Base-by-base conservation (phyloP, 345 rosid species). In the Crucihimalaya himalaica region DNA sequence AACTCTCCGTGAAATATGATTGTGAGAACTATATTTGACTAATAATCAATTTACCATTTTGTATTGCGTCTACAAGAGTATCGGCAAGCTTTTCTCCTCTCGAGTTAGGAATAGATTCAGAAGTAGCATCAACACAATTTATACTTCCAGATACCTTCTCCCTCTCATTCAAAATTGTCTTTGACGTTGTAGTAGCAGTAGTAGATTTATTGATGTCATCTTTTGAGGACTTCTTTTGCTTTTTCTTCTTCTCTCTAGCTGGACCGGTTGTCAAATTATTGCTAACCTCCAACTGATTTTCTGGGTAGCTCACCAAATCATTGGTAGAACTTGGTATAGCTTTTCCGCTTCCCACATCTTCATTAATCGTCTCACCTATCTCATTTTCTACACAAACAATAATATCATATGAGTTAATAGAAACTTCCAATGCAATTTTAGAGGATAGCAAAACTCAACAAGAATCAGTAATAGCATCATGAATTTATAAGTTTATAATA, bases 41-140 rank as follows among this genome's bases (percentile, higher is more conserved):
- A 59, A 51, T 51, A 59, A 59, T 14, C 15, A 23, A 1, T 2
- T 50, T 75, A 75, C 79, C 79, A 25, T 67, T 59, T 70, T 58
- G 79, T 12, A 10, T 40, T 48, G 37, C 5, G 1, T 74, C 68
- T 27, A 15, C 37, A 59, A 28, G 12, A 66, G 58, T 15, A 64
- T 12, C 5, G 11, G 48, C 65, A 43, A 20, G 15, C 19, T 14
- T 43, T 5, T 28, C 63, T 23, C 50, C 34, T 53, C 10, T 11
- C 27, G 43, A 40, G 19, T 40, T 11, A 19, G 55, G 32, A 52
- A 40, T 1, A 29, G 43, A 11, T 29, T 61, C 76, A 52, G 62
- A 21, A 28, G 25, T 39, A 61, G 45, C 40, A 71, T 48, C 57
- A 58, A 70, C 74, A 14, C 1, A 23, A n/a, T 73, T 51, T 55